Conservation (phyloP, 2,329 filamentous ascomycete genomes). For the Fusarium sublunatum region DNA sequence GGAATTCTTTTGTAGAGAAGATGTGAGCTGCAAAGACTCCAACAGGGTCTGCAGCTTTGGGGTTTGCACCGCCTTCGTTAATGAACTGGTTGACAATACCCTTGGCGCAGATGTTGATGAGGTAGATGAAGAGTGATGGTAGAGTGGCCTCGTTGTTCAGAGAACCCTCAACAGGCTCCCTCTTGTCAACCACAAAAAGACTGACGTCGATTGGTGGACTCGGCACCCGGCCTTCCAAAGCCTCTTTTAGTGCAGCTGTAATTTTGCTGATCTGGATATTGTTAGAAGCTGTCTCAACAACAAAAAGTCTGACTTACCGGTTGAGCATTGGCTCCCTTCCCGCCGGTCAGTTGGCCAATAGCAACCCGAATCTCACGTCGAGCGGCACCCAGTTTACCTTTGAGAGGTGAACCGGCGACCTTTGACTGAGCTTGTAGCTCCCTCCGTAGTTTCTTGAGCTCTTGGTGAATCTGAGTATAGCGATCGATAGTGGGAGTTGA, state of each 20-base stretch:
- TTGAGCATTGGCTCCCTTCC: conserved; percentile 68
- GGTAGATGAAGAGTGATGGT: conserved; percentile 76
- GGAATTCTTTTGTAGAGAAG: conserved; percentile 75
- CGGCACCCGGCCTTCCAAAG: conserved; percentile 63
- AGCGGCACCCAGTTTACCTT: conserved; percentile 76
- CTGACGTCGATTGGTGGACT: conserved; percentile 65
- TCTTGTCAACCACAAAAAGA: conserved; percentile 61
- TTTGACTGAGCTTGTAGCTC: conserved; percentile 68
- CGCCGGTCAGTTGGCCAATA: conserved; percentile 78
- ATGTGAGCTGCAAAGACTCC: conserved; percentile 81
- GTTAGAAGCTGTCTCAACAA: conserved; percentile 27
- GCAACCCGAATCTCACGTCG: conserved; percentile 76
- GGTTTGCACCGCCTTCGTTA: conserved; percentile 72
- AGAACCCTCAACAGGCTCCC: conserved; percentile 61
- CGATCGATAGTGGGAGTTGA: conserved; percentile 51
- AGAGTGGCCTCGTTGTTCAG: conserved; percentile 64
- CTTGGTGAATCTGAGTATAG: conserved; percentile 71
- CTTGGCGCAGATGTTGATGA: conserved; percentile 82
- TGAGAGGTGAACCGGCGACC: conserved; percentile 60
- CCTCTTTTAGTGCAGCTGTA: conserved; percentile 61
- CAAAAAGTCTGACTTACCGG: conserved; percentile 48
- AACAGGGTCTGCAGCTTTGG: conserved; percentile 77
- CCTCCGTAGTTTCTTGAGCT: conserved; percentile 75
- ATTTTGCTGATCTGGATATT: conserved; percentile 52
- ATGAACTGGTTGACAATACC: conserved; percentile 76